A percentile compares a stretch with the other conserved stretches of the same genome.
Conservation (phyloP, 805 yeast genomes). For the Candida vaughaniae region DNA sequence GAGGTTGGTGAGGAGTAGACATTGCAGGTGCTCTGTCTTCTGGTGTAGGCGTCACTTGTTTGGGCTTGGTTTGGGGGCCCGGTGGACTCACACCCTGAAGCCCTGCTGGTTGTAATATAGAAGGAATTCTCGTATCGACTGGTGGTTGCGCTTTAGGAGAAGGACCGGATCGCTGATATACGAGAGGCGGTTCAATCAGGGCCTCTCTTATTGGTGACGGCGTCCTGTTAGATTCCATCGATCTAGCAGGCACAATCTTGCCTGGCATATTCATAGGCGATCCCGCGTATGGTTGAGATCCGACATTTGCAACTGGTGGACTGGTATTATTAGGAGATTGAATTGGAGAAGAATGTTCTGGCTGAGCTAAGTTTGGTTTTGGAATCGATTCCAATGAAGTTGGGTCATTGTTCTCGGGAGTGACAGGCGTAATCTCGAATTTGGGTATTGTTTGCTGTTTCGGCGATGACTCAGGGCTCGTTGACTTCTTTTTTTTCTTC, state of each 20-base stretch:
- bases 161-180: not conserved
- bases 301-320: too few species aligned
- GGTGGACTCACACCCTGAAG: not conserved
- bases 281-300: too few species aligned
- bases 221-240: not conserved
- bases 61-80: not conserved
- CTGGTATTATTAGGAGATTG: too few species aligned
- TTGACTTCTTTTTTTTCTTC: slow-evolving; percentile 18
- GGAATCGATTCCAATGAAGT: not conserved
- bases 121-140: slow-evolving; percentile 2
- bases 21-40: too few species aligned
- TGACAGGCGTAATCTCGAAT: slow-evolving; percentile 11
- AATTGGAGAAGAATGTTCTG: not conserved
- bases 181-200: not conserved
- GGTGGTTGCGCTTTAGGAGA: not conserved
- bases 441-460: slow-evolving; percentile 9
- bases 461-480: slow-evolving; percentile 13
- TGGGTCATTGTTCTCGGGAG: not conserved
- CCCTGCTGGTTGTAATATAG: slow-evolving; percentile 7
- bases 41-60: not conserved
- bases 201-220: not conserved
- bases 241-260: not conserved
- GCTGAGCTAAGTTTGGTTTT: slow-evolving; percentile 2
- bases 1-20: too few species aligned
- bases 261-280: not conserved